A percentile compares a stretch with the other conserved stretches of the same genome.
Conservation (phyloP, 2,329 filamentous ascomycete species). For the Alternaria sp. region DNA sequence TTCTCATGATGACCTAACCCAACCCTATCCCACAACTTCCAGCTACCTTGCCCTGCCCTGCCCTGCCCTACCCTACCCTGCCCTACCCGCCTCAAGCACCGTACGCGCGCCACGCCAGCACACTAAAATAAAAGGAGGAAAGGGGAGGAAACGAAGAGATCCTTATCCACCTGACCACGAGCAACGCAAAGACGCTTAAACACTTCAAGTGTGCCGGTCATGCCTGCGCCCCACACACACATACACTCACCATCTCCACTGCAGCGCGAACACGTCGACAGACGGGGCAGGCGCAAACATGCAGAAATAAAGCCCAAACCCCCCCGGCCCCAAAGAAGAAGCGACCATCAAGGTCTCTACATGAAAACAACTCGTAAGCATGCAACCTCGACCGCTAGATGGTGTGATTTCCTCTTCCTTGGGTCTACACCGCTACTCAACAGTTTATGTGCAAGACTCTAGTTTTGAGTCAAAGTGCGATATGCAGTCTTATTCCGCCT, state of each 20-base stretch:
- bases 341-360: neutral
- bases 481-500: conserved; percentile 20
- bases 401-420: neutral
- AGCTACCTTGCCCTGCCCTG: no score
- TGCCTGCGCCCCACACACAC: conserved; percentile 13
- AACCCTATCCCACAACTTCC: no score
- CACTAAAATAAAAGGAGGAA: no score
- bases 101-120: no score
- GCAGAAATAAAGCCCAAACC: neutral
- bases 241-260: conserved; percentile 13
- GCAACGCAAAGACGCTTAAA: neutral
- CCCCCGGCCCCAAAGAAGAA: neutral
- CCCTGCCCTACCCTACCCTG: no score
- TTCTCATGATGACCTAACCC: no score
- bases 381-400: conserved; percentile 5
- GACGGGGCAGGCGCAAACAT: conserved; percentile 1
- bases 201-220: neutral
- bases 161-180: neutral
- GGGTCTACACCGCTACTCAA: conserved; percentile 5
- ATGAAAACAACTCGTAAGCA: neutral
- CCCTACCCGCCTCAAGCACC: no score
- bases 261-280: conserved; percentile 2
- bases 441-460: neutral
- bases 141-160: no score
- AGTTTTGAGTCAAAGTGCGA: neutral